Evolutionary conservation across 192 early-diverging fungal genomes (phyloP).

Genomic region (Coemansia sp.): DNA sequence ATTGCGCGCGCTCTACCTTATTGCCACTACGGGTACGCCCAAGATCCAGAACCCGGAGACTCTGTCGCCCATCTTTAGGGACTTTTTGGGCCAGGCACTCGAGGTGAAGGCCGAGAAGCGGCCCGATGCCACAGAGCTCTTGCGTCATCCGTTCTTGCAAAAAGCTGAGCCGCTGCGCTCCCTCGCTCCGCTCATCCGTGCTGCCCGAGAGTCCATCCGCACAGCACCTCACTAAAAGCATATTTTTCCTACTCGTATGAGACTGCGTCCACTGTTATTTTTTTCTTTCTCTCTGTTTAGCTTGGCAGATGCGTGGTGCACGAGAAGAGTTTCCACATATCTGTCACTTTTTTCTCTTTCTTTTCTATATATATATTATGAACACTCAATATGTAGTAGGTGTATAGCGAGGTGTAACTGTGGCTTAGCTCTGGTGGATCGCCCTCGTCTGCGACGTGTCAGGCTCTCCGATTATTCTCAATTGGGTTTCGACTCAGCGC

Average conservation of each 20-base stretch:
- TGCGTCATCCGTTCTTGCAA: slow-evolving; percentile 84
- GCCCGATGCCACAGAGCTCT: slow-evolving; percentile 75
- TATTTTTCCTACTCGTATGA: slow-evolving; percentile 9
- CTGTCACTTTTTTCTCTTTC: neutral
- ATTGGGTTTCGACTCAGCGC: too few species aligned
- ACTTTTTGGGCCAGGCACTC: slow-evolving; percentile 80
- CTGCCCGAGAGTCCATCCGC: slow-evolving; percentile 64
- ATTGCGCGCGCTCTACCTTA: slow-evolving; percentile 89
- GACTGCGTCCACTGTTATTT: slow-evolving; percentile 7
- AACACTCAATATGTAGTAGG: too few species aligned
- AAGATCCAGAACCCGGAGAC: slow-evolving; percentile 86
- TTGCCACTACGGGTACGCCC: slow-evolving; percentile 96
- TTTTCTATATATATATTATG: too few species aligned
- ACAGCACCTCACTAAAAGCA: slow-evolving; percentile 47
- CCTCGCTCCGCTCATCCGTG: slow-evolving; percentile 80
- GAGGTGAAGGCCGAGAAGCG: slow-evolving; percentile 84
- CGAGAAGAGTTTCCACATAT: neutral
- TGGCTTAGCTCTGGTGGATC: too few species aligned
- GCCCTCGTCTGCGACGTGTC: too few species aligned
- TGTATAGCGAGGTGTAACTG: too few species aligned
- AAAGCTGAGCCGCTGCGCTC: slow-evolving; percentile 82
- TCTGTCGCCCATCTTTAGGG: slow-evolving; percentile 73
- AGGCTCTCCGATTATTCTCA: too few species aligned
- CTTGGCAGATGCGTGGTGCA: slow-evolving; percentile 1
- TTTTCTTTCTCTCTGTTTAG: neutral